Evolutionary conservation across 2,329 filamentous ascomycete species (phyloP), one percentile per base, ranked within the genome.

Genomic region (Xylariaceae sp.): DNA sequence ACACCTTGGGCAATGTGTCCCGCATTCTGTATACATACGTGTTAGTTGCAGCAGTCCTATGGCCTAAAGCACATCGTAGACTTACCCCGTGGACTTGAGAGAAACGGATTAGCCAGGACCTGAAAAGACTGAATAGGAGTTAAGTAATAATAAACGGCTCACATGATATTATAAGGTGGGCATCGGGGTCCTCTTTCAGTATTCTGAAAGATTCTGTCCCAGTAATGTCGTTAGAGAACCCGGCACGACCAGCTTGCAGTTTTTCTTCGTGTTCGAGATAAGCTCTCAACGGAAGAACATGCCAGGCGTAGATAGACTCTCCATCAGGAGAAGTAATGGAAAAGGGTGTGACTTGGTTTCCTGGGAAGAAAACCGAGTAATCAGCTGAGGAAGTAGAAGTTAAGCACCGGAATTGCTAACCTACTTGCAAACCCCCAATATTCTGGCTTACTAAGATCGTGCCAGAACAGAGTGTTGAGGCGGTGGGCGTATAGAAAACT

Each of bases 261-360:
- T 76, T 74, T 18, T 78, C 73, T 65, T 95, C 88, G 63, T 96
- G 81, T 60, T 87, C 79, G 6, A 84, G 77, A 69, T 95, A 96
- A 0, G 91, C 76, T 45, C 87, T 84, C 6, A 95, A 73, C 0
- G 93, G 93, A 42, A 97, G 75, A 49, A 97, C 81, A 67, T 97
- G 93, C 93, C 93, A 97, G 21, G 89, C 89, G 67, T 94, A 95
- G 15, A 97, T 75, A 2, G 77, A 84, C 70, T 92, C 87, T 32
- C 85, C 84, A 69, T 97, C 92, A 1, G 84, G 77, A 0, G 91
- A 94, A 3, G 74, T 75, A 30, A 97, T 73, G 41, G 83, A 85
- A 70, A 97, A 97, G 0, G 93, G 89, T 5, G 91, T 92, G 2
- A 96, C 88, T 74, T 97, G 93, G 63, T 92, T 91, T 67, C 85